phyloP scores from a whole-genome alignment of 768 basidiomycete species.

The Amanita thiersii region DNA sequence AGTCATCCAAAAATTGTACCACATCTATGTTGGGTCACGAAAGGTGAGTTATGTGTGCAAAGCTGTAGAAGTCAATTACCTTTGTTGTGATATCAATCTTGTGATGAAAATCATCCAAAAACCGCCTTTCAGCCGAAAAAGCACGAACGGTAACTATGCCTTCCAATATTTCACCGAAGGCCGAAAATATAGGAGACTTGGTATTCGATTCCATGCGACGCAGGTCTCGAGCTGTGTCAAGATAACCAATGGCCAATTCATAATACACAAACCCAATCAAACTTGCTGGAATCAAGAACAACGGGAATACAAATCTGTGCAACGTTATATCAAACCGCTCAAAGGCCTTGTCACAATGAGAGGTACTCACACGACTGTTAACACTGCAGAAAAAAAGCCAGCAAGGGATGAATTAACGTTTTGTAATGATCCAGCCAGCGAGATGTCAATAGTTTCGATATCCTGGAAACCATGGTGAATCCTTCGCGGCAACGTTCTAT shows the following conservation, averaged over 20 bases:
- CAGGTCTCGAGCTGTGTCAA: slow-evolving; percentile 76
- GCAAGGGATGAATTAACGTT: slow-evolving; percentile 75
- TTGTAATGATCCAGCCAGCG: slow-evolving; percentile 59
- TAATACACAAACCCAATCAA: slow-evolving; percentile 72
- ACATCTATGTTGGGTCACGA: slow-evolving; percentile 69
- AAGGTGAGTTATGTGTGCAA: background rate
- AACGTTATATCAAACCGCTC: background rate
- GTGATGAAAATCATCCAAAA: slow-evolving; percentile 64
- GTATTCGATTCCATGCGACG: slow-evolving; percentile 89
- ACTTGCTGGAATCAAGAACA: slow-evolving; percentile 71
- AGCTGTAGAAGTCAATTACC: slow-evolving; percentile 25
- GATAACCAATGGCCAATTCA: slow-evolving; percentile 59
- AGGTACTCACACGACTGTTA: slow-evolving; percentile 63
- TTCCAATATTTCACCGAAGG: slow-evolving; percentile 75
- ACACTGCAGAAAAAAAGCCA: slow-evolving; percentile 65
- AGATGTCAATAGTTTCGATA: slow-evolving; percentile 79
- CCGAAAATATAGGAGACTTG: slow-evolving; percentile 77
- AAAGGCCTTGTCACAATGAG: background rate
- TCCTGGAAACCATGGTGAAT: slow-evolving; percentile 32
- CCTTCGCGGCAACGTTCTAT: slow-evolving; percentile 5
- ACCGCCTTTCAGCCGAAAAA: slow-evolving; percentile 73
- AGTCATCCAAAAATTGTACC: slow-evolving; percentile 86
- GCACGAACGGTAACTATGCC: slow-evolving; percentile 92
- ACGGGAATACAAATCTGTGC: slow-evolving; percentile 62
- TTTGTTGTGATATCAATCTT: slow-evolving; percentile 77